Evolutionary conservation across 2,329 filamentous ascomycete species (phyloP).

Genomic region (Penicillium sp.): DNA sequence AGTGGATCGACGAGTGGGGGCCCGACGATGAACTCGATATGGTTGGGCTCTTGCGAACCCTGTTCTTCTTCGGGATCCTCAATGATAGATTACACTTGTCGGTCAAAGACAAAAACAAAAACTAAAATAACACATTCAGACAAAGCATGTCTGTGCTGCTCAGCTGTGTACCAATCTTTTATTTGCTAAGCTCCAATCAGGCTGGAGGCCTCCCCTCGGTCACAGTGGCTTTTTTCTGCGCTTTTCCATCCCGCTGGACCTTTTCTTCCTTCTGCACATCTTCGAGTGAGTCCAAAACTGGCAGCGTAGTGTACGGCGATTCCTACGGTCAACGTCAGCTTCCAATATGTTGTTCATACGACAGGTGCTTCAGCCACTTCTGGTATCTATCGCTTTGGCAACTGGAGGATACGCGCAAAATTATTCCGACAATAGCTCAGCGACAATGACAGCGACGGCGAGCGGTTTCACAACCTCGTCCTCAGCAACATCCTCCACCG

Average conservation of each 20-base stretch:
- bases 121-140: not conserved
- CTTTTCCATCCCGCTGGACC: not conserved
- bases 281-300: not conserved
- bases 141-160: not conserved
- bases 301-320: not conserved
- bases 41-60: not conserved
- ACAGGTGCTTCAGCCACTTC: conserved; percentile 1
- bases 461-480: not conserved
- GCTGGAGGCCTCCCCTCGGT: not conserved
- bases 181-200: not conserved
- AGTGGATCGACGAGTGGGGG: not conserved
- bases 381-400: conserved; percentile 7
- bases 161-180: not conserved
- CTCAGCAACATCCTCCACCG: conserved; percentile 17
- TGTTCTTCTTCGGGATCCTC: not conserved
- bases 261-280: conserved; percentile 2
- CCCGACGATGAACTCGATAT: not conserved
- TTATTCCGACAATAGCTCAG: not conserved
- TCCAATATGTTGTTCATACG: conserved; percentile 8
- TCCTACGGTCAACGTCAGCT: not conserved
- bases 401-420: not conserved
- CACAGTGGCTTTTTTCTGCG: not conserved
- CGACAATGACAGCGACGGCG: not conserved
- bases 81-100: not conserved
- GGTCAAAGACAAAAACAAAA: not conserved